phyloP scores from a whole-genome alignment of 768 basidiomycete species.

The Sporobolomyces phaffii region DNA sequence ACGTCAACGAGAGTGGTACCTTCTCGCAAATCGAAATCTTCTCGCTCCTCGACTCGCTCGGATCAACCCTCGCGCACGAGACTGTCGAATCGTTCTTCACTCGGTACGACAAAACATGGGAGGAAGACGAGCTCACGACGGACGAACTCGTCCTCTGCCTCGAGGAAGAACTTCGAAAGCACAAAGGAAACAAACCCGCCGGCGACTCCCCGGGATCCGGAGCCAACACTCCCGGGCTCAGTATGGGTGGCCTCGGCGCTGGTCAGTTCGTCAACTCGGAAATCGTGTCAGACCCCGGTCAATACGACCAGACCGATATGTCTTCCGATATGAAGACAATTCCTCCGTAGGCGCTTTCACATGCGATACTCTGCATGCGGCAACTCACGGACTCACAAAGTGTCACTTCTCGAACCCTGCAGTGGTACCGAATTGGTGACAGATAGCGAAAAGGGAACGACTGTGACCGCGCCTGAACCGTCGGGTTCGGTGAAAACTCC shows the following conservation, averaged over 20 bases:
- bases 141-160: conserved; percentile 77
- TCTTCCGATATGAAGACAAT: conserved; percentile 23
- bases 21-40: conserved; percentile 80
- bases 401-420: background rate
- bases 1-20: conserved; percentile 68
- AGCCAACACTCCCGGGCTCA: conserved; percentile 45
- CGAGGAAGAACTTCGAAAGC: conserved; percentile 73
- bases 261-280: conserved; percentile 5
- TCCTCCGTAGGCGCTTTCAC: conserved; percentile 6
- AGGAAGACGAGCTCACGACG: conserved; percentile 65
- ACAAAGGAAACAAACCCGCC: conserved; percentile 58
- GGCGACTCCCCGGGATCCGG: conserved; percentile 48
- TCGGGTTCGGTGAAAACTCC: conserved; percentile 2
- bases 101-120: conserved; percentile 59
- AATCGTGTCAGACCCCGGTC: background rate
- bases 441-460: conserved; percentile 16
- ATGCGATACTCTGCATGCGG: too few species aligned
- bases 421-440: conserved; percentile 29
- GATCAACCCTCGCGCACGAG: conserved; percentile 73
- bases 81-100: conserved; percentile 81
- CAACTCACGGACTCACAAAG: too few species aligned
- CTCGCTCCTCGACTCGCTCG: conserved; percentile 93
- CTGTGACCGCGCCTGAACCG: conserved; percentile 16
- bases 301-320: conserved; percentile 15
- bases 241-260: conserved; percentile 20